Evolutionary conservation across 768 basidiomycete species (phyloP).

Genomic region (Tulasnella sp.): DNA sequence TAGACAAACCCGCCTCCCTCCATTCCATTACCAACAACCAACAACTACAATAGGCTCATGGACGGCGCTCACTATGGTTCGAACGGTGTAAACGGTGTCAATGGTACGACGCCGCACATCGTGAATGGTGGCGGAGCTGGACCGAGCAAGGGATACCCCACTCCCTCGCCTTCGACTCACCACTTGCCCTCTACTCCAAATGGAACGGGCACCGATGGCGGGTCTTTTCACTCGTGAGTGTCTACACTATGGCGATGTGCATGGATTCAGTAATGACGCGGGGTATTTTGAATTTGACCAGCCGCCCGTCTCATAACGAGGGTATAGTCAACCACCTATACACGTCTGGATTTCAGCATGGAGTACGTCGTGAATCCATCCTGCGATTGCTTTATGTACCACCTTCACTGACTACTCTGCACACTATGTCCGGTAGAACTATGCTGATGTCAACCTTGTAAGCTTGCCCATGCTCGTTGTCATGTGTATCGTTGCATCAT

Average conservation of each 20-base stretch:
- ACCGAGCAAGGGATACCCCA: conserved; percentile 36
- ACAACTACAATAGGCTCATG: background rate
- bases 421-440: conserved; percentile 41
- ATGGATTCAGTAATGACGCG: background rate
- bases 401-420: background rate
- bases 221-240: background rate
- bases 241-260: background rate
- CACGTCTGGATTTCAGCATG: conserved; percentile 68
- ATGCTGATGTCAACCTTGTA: conserved; percentile 70
- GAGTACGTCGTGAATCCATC: conserved; percentile 63
- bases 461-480: background rate
- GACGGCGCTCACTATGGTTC: background rate
- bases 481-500: background rate
- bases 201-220: conserved; percentile 6
- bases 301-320: conserved; percentile 50
- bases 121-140: conserved; percentile 14
- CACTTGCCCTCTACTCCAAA: conserved; percentile 39
- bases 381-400: conserved; percentile 15
- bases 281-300: conserved; percentile 14
- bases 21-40: too few relatives aligned
- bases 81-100: conserved; percentile 9
- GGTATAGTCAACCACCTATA: conserved; percentile 70
- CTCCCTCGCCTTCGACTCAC: conserved; percentile 42
- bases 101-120: background rate
- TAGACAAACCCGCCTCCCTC: too few relatives aligned